phyloP scores from a whole-genome alignment of 164 flowering plant species.

The Platanus orientalis region DNA sequence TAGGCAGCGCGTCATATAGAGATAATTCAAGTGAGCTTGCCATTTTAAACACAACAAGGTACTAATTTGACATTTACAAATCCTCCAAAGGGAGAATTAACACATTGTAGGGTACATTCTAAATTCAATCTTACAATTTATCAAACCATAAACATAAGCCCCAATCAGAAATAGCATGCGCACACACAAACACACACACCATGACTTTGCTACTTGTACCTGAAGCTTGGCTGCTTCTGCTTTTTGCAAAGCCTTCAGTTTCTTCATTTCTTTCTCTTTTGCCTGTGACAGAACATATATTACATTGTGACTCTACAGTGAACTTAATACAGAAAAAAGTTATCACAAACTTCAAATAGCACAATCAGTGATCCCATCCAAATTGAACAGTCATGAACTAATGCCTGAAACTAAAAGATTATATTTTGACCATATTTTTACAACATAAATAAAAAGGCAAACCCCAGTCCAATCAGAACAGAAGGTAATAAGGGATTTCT shows the following conservation, averaged over 20 bases:
- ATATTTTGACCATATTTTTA: background rate
- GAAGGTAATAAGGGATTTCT: no score
- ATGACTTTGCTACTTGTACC: slow-evolving; percentile 27
- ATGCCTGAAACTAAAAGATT: background rate
- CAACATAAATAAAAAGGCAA: background rate
- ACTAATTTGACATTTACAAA: background rate
- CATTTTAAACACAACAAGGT: background rate
- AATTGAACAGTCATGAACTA: background rate
- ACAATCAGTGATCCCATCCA: no score
- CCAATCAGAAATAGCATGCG: background rate
- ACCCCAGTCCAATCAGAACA: background rate
- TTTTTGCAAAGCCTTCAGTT: slow-evolving; percentile 64
- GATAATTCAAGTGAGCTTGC: background rate
- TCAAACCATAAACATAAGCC: background rate
- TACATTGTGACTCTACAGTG: background rate
- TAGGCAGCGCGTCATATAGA: slow-evolving; percentile 10
- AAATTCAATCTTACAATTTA: background rate
- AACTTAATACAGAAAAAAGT: background rate
- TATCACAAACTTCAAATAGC: background rate
- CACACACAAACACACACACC: no score
- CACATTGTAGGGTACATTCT: background rate
- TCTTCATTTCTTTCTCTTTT: slow-evolving; percentile 75
- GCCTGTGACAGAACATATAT: slow-evolving; percentile 43
- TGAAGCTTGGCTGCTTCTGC: slow-evolving; percentile 61
- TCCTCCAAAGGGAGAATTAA: background rate